Evolutionary conservation across 306 rosid species (phyloP), one percentile per base, ranked within the genome.

Genomic region (barrel medic (Medicago truncatula)): DNA sequence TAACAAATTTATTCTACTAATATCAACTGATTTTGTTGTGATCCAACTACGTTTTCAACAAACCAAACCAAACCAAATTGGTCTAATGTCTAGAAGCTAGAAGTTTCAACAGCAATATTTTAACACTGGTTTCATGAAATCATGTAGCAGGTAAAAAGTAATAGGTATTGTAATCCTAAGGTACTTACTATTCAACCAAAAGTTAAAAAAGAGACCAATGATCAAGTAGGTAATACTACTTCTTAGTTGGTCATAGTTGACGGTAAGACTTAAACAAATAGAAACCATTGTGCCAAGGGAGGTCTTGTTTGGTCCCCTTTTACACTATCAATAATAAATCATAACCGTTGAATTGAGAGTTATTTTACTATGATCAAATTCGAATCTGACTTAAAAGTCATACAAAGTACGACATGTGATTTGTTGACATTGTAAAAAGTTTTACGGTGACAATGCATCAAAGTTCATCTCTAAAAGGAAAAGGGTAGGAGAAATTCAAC

Each of bases 131-230:
- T 76, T 44, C 78, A 56, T 44, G 61, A 73, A 49, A 53, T 74
- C 70, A 46, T 81, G 79, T 58, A 58, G 58, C 36, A 15, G 64
- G 50, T 71, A 76, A 60, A 71, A 62, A 78, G 66, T 36, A 36
- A 15, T 7, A 5, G 70, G 60, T 50, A 46, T 60, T 20, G 0
- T 58, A 67, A 59, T 67, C 28, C 41, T 23, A 52, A 68, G 47
- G 70, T 46, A 66, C 49, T 12, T n/a, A 11, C 40, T 77, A 9
- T 58, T 84, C 54, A 76, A 84, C 52, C 41, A 67, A 52, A 41
- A 21, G 49, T 70, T 67, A 71, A 52, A 0, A 79, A 46, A 2
- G 75, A 18, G 88, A 76, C 64, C 34, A 76, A 75, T 71, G 88
- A 76, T 58, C 34, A 76, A 70, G 82, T 41, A 52, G 84, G 69